Conservation (phyloP, 495 filamentous ascomycete species). For the Aspergillus hancockii region DNA sequence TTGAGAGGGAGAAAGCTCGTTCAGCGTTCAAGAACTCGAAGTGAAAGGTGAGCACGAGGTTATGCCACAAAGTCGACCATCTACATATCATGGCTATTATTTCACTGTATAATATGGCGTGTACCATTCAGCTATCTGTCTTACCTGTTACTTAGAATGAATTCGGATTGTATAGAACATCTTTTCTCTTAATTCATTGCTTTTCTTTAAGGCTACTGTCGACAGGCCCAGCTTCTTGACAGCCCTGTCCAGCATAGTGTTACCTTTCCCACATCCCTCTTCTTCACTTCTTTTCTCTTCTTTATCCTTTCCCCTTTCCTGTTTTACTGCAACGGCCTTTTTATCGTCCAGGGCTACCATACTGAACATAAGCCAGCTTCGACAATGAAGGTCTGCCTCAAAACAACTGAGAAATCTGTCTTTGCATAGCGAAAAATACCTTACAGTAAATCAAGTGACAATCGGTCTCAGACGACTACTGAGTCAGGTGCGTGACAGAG, state of each 20-base stretch:
- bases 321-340: no score
- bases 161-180: constrained; percentile 11
- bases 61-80: background rate
- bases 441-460: no score
- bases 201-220: background rate
- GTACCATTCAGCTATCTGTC: constrained; percentile 6
- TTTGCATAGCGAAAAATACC: no score
- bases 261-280: no score
- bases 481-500: no score
- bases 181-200: background rate
- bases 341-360: no score
- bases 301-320: background rate
- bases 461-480: no score
- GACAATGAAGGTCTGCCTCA: no score
- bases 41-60: constrained; percentile 9
- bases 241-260: background rate
- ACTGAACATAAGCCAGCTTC: no score
- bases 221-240: background rate
- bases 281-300: no score
- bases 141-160: constrained; percentile 13
- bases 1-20: constrained; percentile 22
- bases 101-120: constrained; percentile 15
- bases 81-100: constrained; percentile 9
- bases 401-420: no score
- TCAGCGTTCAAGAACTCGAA: constrained; percentile 9